Base-by-base conservation (phyloP, 176 grass and related monocot genomes). In the Guadua angustifolia region DNA sequence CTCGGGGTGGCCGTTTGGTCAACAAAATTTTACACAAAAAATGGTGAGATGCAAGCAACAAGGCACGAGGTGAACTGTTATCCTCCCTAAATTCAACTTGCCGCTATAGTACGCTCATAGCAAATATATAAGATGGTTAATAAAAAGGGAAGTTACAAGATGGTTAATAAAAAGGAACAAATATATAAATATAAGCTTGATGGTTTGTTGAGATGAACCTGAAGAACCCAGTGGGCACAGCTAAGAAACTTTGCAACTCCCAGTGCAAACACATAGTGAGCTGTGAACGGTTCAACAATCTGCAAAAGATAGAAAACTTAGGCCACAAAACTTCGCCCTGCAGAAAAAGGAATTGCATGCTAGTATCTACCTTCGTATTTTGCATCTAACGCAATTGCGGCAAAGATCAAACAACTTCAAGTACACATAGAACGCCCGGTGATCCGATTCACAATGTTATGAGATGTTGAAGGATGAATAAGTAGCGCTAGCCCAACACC, bases 281-380 rank as follows among this genome's bases (percentile, higher is more conserved):
- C 91, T 62, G 97, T 99, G 84, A 99, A 99, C 0, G 97, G 97
- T 78, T 99, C 97, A 35, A 99, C 93, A 89, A 99, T 91, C 97
- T 99, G 72, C 46, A 85, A 88, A 84, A 80, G 43, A 91, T 78
- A 78, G 9, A 78, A 66, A 47, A 64, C 22, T 4, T 9, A 64
- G 17, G 52, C 87, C 29, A 86, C 66, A 40, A 84, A n/a, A 42
- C 36, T 87, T 78, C 4, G 38, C 45, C 69, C 29, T 63, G 55
- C 17, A 88, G 32, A 25, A 46, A 83, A 81, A 10, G 75, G 73
- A 38, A 73, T 38, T 14, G 7, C 22, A 52, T 66, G 16, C n/a
- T 46, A 82, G 53, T 14, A 40, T 77, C 5, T 80, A 95, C 96
- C 96, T 98, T 95, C 26, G 91, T 98, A 71, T 98, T 98, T 83